phyloP scores from a whole-genome alignment of 495 filamentous ascomycete species.

The Penicillium pancosmium region DNA sequence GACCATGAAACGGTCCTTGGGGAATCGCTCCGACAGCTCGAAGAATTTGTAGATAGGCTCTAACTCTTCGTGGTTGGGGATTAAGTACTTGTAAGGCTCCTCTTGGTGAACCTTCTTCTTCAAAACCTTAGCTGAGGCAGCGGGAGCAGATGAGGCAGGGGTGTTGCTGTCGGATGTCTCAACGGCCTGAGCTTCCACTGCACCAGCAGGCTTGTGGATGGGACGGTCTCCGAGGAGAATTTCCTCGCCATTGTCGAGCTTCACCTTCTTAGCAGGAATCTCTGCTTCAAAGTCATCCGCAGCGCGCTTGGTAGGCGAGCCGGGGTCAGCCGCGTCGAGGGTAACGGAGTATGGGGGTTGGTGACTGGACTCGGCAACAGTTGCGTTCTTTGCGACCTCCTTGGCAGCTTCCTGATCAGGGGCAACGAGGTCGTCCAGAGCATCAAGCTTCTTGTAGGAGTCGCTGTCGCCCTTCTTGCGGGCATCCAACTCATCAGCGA shows the following conservation, averaged over 20 bases:
- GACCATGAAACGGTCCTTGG: constrained; percentile 89
- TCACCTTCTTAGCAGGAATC: constrained; percentile 49
- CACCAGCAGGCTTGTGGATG: constrained; percentile 50
- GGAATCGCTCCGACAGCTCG: constrained; percentile 78
- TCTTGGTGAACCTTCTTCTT: constrained; percentile 61
- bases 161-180: constrained; percentile 40
- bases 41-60: constrained; percentile 79
- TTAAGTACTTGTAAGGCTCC: constrained; percentile 90
- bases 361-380: constrained; percentile 45
- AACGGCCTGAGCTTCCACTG: constrained; percentile 35
- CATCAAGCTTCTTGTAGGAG: constrained; percentile 51
- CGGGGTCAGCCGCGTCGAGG: constrained; percentile 26
- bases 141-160: constrained; percentile 21
- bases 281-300: constrained; percentile 45
- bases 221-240: constrained; percentile 51
- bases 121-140: constrained; percentile 25
- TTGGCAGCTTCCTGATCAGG: constrained; percentile 37
- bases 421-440: constrained; percentile 50
- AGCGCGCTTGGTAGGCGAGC: constrained; percentile 40
- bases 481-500: constrained; percentile 56
- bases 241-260: constrained; percentile 50
- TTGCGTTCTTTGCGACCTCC: constrained; percentile 46
- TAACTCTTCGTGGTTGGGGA: constrained; percentile 71
- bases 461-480: constrained; percentile 45
- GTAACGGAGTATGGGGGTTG: constrained; percentile 44